phyloP scores from a whole-genome alignment of 768 basidiomycete species.

The Sporobolomyces phaffii region DNA sequence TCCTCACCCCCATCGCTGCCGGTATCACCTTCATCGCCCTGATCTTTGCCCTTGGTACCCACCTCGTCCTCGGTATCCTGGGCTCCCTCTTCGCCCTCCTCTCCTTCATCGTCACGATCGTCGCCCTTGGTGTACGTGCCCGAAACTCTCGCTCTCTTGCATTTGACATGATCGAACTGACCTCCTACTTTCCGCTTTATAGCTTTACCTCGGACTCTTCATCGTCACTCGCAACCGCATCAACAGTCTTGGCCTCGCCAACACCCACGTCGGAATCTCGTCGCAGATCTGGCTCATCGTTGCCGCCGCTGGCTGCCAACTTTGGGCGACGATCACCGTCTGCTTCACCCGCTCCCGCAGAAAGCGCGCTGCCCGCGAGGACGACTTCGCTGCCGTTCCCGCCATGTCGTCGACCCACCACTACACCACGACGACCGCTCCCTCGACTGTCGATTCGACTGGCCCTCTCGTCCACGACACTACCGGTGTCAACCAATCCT shows the following conservation, averaged over 20 bases:
- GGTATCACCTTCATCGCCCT: slow-evolving; percentile 46
- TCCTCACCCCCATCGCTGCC: slow-evolving; percentile 46
- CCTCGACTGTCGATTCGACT: slow-evolving; percentile 19
- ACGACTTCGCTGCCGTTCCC: slow-evolving; percentile 19
- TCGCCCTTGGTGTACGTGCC: slow-evolving; percentile 44
- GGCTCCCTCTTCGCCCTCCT: slow-evolving; percentile 43
- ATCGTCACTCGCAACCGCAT: slow-evolving; percentile 19
- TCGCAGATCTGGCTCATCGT: slow-evolving; percentile 33
- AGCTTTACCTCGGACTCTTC: slow-evolving; percentile 34
- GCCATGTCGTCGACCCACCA: slow-evolving; percentile 22
- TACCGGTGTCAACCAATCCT: neutral
- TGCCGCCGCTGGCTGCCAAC: slow-evolving; percentile 22
- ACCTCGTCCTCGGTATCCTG: slow-evolving; percentile 45
- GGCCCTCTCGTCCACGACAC: slow-evolving; percentile 18
- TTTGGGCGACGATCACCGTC: slow-evolving; percentile 16
- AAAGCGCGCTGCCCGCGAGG: slow-evolving; percentile 3
- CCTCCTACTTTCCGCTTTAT: no score
- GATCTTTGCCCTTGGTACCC: slow-evolving; percentile 44
- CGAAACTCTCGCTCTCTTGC: neutral
- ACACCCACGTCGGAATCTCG: slow-evolving; percentile 11
- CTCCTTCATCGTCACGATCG: slow-evolving; percentile 45
- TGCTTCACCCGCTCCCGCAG: slow-evolving; percentile 33
- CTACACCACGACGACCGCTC: neutral
- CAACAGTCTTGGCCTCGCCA: slow-evolving; percentile 14
- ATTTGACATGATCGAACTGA: neutral